A percentile compares a stretch with the other conserved stretches of the same genome.
Evolutionary conservation across 106 monocot genomes (phyloP).

Genomic region (Hemerocallis citrina): DNA sequence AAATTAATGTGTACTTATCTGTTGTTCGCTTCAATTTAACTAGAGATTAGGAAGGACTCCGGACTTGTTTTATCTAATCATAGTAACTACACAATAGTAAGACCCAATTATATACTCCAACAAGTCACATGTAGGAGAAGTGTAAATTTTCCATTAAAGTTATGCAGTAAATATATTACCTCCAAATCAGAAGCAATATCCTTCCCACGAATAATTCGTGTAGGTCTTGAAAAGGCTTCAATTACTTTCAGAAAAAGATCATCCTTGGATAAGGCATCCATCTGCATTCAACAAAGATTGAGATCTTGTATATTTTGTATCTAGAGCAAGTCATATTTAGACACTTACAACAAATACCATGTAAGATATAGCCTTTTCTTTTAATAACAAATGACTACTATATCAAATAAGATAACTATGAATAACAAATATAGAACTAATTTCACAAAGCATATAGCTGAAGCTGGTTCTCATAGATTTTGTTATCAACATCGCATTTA

Average conservation of each 20-base stretch:
- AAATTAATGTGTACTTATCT: neutral
- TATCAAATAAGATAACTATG: neutral
- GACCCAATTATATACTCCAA: neutral
- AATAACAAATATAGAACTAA: neutral
- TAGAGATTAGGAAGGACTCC: neutral
- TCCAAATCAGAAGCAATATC: slow-evolving; percentile 39
- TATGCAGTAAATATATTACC: slow-evolving; percentile 31
- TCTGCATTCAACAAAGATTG: slow-evolving; percentile 35
- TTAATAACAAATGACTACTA: neutral
- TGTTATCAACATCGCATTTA: too few species aligned
- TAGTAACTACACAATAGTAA: too few species aligned
- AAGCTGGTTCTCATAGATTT: too few species aligned
- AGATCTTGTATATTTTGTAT: neutral
- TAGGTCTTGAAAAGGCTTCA: slow-evolving; percentile 83
- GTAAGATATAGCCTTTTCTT: neutral
- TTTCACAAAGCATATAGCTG: too few species aligned
- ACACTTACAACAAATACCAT: neutral
- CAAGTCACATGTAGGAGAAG: neutral
- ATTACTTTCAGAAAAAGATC: slow-evolving; percentile 67
- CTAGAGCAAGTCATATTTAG: neutral
- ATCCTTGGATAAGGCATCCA: slow-evolving; percentile 59
- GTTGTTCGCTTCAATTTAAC: neutral
- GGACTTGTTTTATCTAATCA: neutral
- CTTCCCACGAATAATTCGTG: slow-evolving; percentile 93
- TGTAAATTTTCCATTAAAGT: neutral